Conservation (phyloP, 2,329 filamentous ascomycete genomes). For the Aspergillus flavus region DNA sequence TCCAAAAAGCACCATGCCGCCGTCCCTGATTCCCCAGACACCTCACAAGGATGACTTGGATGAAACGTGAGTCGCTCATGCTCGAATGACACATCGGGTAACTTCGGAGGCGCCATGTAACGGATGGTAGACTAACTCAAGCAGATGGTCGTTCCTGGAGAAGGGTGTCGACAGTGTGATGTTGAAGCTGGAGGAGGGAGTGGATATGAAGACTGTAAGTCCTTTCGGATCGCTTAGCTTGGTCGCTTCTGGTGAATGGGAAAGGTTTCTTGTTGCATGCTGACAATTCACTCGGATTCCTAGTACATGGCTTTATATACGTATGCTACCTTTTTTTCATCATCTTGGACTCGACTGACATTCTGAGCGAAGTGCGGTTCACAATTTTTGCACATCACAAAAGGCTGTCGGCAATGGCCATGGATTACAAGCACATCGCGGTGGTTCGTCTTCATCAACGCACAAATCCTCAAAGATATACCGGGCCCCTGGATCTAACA, state of each 20-base stretch:
- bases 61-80: conserved; percentile 57
- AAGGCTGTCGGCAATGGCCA: conserved; percentile 73
- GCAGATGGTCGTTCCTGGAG: conserved; percentile 87
- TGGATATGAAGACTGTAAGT: conserved; percentile 85
- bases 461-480: background rate
- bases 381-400: conserved; percentile 99
- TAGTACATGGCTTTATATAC: conserved; percentile 97
- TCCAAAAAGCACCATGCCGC: conserved; percentile 34
- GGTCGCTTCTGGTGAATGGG: background rate
- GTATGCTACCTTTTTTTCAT: conserved; percentile 48
- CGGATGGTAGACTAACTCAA: conserved; percentile 21
- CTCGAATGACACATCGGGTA: background rate
- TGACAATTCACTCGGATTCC: conserved; percentile 20
- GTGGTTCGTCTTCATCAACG: conserved; percentile 58
- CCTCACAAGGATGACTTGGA: conserved; percentile 61
- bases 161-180: conserved; percentile 89
- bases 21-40: conserved; percentile 42
- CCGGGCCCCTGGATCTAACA: conserved; percentile 16
- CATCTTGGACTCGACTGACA: conserved; percentile 21
- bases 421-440: conserved; percentile 64
- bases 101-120: background rate
- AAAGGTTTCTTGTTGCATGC: conserved; percentile 4
- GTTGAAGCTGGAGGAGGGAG: conserved; percentile 84
- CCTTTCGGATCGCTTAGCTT: background rate
- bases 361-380: conserved; percentile 67